These are phyloP conservation scores for Fistulifera solaris DNA, from an alignment of 108 stramenopile species.

Conservation along the genomic window DNA sequence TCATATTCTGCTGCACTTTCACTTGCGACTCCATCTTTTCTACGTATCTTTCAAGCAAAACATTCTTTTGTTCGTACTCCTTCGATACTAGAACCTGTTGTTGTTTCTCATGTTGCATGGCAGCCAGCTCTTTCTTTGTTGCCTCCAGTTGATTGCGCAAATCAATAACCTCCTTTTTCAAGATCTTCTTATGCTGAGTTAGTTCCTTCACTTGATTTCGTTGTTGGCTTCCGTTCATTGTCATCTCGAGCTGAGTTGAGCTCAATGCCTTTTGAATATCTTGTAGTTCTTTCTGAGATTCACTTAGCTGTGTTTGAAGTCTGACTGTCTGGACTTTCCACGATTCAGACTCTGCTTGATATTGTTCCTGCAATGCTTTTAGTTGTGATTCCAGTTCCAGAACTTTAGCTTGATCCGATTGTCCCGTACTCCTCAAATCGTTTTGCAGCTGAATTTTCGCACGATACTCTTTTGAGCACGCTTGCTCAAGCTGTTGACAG, in stretches of 20 bases:
- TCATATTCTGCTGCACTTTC: conserved; percentile 82
- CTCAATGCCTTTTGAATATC: conserved; percentile 68
- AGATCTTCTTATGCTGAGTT: conserved; percentile 73
- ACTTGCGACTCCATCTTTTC: conserved; percentile 81
- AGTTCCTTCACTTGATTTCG: conserved; percentile 58
- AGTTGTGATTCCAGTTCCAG: conserved; percentile 43
- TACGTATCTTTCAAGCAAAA: conserved; percentile 64
- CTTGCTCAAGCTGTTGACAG: conserved; percentile 27
- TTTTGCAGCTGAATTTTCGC: conserved; percentile 41
- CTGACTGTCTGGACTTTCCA: conserved; percentile 35
- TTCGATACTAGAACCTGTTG: conserved; percentile 37
- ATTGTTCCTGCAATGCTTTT: conserved; percentile 30
- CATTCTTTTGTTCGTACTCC: conserved; percentile 53
- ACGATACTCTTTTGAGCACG: conserved; percentile 31
- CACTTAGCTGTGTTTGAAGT: conserved; percentile 33
- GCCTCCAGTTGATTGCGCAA: conserved; percentile 67
- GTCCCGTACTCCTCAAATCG: conserved; percentile 34
- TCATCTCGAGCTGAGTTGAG: conserved; percentile 65
- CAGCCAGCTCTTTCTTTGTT: conserved; percentile 39
- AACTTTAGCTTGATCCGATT: conserved; percentile 50
- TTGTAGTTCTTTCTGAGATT: conserved; percentile 44
- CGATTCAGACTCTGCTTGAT: conserved; percentile 29
- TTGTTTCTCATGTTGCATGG: conserved; percentile 46
- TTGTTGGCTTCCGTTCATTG: conserved; percentile 69
- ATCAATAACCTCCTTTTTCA: conserved; percentile 84